phyloP scores from a whole-genome alignment of 257 asterid genomes.

The Rehmannia glutinosa region DNA sequence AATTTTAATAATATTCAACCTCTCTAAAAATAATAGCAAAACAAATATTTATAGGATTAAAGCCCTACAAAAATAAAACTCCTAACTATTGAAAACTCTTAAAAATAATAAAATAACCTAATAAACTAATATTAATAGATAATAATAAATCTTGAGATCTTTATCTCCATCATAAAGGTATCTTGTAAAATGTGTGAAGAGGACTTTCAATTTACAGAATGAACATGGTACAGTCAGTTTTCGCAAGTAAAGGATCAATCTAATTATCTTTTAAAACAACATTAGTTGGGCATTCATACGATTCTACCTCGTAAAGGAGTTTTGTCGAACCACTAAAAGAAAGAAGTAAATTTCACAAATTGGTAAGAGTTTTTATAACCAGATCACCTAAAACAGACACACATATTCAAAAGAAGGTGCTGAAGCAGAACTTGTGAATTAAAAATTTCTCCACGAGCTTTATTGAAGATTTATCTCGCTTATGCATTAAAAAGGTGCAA shows the following conservation, averaged over 20 bases:
- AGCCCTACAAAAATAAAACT: too few relatives aligned
- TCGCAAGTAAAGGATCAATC: slow-evolving; percentile 15
- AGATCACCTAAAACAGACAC: neutral
- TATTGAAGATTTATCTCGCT: neutral
- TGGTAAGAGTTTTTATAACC: neutral
- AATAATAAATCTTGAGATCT: too few relatives aligned
- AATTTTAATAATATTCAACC: too few relatives aligned
- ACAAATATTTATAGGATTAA: too few relatives aligned
- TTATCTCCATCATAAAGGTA: too few relatives aligned
- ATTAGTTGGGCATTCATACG: neutral
- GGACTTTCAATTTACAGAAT: slow-evolving; percentile 1
- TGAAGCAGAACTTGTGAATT: slow-evolving; percentile 7
- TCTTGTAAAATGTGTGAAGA: neutral
- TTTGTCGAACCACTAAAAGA: neutral
- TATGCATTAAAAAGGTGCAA: neutral
- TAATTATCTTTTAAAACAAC: neutral
- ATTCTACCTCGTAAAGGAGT: neutral
- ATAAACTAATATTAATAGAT: too few relatives aligned
- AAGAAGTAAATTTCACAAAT: neutral
- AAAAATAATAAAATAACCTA: too few relatives aligned
- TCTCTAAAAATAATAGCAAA: too few relatives aligned
- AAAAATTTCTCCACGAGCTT: neutral
- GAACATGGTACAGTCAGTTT: neutral
- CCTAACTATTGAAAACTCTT: too few relatives aligned
- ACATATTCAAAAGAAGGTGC: neutral